Evolutionary conservation across 768 basidiomycete species (phyloP).

Genomic region (Terana coerulea): DNA sequence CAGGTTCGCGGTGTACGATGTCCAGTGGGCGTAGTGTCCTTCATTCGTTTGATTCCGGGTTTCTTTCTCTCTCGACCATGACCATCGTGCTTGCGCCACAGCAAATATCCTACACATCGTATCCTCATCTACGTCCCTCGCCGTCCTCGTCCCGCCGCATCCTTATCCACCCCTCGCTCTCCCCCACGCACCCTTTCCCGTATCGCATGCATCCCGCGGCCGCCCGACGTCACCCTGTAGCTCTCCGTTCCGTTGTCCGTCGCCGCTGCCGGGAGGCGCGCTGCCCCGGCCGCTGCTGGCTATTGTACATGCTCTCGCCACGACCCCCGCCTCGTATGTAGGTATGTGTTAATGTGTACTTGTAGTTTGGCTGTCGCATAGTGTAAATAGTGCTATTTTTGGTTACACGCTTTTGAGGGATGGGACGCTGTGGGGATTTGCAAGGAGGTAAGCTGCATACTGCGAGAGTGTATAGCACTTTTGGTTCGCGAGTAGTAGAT

Average conservation of each 20-base stretch:
- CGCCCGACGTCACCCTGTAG: neutral
- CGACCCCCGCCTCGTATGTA: neutral
- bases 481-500: no score
- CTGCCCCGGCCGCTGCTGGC: no score
- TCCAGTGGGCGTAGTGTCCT: constrained; percentile 1
- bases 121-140: neutral
- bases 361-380: constrained; percentile 4
- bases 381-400: constrained; percentile 2
- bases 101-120: constrained; percentile 1
- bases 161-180: neutral
- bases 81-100: neutral
- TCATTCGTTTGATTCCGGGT: constrained; percentile 8
- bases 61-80: neutral
- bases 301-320: no score
- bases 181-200: neutral
- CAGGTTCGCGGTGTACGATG: constrained; percentile 12
- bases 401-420: no score
- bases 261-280: neutral
- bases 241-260: neutral
- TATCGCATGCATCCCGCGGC: no score
- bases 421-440: no score
- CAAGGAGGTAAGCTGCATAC: no score
- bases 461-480: no score
- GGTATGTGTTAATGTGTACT: constrained; percentile 2
- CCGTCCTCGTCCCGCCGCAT: no score